These are phyloP conservation scores for Kondoa malvinella DNA, from an alignment of 768 basidiomycete genomes.

Conservation along the genomic window DNA sequence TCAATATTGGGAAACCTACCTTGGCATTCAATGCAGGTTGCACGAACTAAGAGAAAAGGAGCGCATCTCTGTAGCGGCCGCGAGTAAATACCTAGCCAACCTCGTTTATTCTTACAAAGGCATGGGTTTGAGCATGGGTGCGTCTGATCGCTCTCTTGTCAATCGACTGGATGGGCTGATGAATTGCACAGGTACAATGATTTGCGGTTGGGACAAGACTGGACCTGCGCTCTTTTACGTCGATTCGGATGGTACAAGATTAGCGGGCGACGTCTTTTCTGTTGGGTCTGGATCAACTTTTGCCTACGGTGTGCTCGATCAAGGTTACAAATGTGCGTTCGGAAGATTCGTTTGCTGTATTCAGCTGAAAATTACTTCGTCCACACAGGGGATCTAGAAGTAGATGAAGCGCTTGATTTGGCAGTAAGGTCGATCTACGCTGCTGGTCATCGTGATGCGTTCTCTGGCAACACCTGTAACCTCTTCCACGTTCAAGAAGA, in stretches of 20 bases:
- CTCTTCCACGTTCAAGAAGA: constrained; percentile 86
- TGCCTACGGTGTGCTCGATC: constrained; percentile 95
- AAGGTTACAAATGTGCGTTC: constrained; percentile 47
- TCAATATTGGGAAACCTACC: constrained; percentile 96
- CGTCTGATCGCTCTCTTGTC: constrained; percentile 25
- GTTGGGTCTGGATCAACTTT: constrained; percentile 97
- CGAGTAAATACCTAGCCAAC: constrained; percentile 91
- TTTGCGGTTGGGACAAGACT: constrained; percentile 96
- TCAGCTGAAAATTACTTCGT: constrained; percentile 55
- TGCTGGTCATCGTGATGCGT: constrained; percentile 89
- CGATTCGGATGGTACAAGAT: constrained; percentile 85
- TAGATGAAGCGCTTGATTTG: constrained; percentile 85
- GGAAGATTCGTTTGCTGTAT: background rate
- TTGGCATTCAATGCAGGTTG: constrained; percentile 90
- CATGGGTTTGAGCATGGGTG: constrained; percentile 94
- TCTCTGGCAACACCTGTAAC: constrained; percentile 89
- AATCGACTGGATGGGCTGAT: background rate
- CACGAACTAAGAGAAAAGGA: constrained; percentile 90
- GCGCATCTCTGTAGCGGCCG: constrained; percentile 97
- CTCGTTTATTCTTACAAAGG: constrained; percentile 97
- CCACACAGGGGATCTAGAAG: constrained; percentile 71
- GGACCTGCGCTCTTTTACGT: constrained; percentile 94
- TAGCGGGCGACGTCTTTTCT: constrained; percentile 95
- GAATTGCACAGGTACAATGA: background rate
- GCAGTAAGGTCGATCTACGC: constrained; percentile 87